Evolutionary conservation across 306 rosid species (phyloP).

Genomic region (Cajanus cajan): DNA sequence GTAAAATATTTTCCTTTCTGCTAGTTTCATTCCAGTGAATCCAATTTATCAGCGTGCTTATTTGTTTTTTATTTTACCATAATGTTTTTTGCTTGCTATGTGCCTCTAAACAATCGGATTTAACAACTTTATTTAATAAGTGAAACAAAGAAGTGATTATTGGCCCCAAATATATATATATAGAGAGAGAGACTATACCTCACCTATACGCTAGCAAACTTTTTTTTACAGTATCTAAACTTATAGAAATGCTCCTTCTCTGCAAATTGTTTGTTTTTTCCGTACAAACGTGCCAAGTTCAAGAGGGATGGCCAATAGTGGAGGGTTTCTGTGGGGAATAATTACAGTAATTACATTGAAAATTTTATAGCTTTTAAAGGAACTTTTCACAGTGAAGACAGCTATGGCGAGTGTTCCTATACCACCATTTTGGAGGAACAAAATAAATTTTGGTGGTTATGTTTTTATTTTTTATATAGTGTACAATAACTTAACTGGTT

Average conservation of each 20-base stretch:
- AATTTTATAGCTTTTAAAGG: too few relatives aligned
- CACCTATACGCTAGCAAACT: neutral
- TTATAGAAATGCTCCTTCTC: neutral
- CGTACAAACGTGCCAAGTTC: neutral
- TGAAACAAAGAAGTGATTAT: neutral
- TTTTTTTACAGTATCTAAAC: neutral
- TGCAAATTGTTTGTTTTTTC: neutral
- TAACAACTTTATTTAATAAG: neutral
- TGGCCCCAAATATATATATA: neutral
- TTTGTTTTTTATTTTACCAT: neutral
- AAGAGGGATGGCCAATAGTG: too few relatives aligned
- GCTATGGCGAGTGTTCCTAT: too few relatives aligned
- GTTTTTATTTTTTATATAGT: too few relatives aligned
- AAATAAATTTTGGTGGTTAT: too few relatives aligned
- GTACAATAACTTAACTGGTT: too few relatives aligned
- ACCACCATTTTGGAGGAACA: too few relatives aligned
- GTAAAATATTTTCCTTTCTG: neutral
- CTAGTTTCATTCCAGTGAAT: neutral
- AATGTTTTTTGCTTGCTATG: neutral
- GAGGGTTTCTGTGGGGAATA: too few relatives aligned
- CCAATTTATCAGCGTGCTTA: neutral
- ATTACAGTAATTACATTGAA: too few relatives aligned
- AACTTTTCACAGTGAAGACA: too few relatives aligned
- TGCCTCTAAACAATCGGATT: neutral
- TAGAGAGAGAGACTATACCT: too few relatives aligned